Conservation (phyloP, 768 basidiomycete genomes). For the Mycena leptocephala region DNA sequence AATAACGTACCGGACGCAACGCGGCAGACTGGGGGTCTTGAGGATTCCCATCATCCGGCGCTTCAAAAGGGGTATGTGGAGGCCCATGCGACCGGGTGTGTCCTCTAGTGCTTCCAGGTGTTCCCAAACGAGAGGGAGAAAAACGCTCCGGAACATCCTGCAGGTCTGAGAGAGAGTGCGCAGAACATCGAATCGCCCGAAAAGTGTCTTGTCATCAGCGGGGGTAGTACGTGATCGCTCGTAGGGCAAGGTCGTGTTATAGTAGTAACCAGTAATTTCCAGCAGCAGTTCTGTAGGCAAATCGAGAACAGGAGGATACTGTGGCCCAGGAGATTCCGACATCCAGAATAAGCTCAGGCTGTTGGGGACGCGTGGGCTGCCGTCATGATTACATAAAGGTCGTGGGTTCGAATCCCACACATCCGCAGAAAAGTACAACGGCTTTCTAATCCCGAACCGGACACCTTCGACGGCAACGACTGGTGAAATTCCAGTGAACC, state of each 20-base stretch:
- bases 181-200: slow-evolving; percentile 8
- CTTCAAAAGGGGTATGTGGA: not conserved
- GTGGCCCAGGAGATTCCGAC: too few species aligned
- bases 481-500: too few species aligned
- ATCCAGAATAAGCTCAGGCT: too few species aligned
- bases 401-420: too few species aligned
- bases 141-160: not conserved
- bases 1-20: slow-evolving; percentile 5
- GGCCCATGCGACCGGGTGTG: not conserved
- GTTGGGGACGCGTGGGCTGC: too few species aligned
- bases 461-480: too few species aligned
- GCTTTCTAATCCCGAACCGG: too few species aligned
- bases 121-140: slow-evolving; percentile 15
- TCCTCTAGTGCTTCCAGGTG: not conserved
- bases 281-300: slow-evolving; percentile 19
- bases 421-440: too few species aligned
- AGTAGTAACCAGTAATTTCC: slow-evolving; percentile 19
- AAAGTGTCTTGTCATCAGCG: not conserved
- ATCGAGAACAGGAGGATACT: not conserved
- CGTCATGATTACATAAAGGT: too few species aligned
- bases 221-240: not conserved
- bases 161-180: slow-evolving; percentile 26
- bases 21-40: slow-evolving; percentile 23
- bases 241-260: slow-evolving; percentile 9
- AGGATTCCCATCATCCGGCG: slow-evolving; percentile 20